Conservation (phyloP, 495 filamentous ascomycete species). For the Neurospora sp. region DNA sequence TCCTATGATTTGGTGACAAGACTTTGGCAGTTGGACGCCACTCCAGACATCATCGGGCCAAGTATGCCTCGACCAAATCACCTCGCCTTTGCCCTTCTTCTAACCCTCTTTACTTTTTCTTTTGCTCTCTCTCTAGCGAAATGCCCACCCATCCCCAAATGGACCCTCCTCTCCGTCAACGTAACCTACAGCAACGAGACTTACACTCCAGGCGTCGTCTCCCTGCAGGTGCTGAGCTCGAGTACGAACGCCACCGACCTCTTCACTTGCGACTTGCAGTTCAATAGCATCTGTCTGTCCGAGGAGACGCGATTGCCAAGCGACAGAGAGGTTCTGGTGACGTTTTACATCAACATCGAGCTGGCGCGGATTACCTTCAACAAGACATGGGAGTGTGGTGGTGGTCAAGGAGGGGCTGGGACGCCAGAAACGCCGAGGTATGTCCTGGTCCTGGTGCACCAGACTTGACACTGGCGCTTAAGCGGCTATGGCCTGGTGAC, state of each 20-base stretch:
- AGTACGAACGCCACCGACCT: not conserved
- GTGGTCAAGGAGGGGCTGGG: not conserved
- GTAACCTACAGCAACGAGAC: slow-evolving; percentile 5
- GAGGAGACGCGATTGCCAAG: not conserved
- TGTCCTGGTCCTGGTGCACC: not conserved
- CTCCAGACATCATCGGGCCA: not conserved
- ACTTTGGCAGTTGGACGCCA: not conserved
- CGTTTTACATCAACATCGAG: not conserved
- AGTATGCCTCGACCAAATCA: not conserved
- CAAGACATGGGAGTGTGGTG: slow-evolving; percentile 1
- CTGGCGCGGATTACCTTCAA: not conserved
- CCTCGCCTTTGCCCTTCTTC: not conserved
- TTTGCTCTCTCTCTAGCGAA: not conserved
- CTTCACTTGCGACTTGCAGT: not conserved
- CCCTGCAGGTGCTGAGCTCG: not conserved
- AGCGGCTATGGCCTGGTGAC: not conserved
- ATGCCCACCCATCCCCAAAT: not conserved
- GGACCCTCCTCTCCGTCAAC: not conserved
- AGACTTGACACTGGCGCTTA: not conserved
- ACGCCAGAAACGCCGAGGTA: not conserved
- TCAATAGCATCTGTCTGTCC: slow-evolving; percentile 1
- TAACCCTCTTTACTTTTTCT: not conserved
- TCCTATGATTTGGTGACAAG: too few species aligned
- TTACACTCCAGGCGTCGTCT: not conserved
- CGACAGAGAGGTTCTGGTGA: not conserved